Conservation (phyloP, 352 stramenopile genomes). For the Pythium brachiatum region DNA sequence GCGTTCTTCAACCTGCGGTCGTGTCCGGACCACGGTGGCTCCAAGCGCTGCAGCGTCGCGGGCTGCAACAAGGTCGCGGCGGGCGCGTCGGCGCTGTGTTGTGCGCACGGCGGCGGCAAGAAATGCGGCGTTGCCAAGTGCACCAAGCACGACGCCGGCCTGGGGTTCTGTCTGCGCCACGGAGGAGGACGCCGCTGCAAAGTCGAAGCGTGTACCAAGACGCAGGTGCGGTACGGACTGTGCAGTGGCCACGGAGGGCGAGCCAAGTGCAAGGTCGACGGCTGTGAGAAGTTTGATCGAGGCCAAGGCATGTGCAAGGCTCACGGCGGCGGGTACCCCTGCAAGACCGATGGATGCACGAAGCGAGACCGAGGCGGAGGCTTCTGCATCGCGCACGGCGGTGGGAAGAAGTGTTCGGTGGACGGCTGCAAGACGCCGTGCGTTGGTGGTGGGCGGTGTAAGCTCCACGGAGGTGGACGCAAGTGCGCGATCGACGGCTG, state of each 20-base stretch:
- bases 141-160: slow-evolving; percentile 68
- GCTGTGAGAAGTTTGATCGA: slow-evolving; percentile 74
- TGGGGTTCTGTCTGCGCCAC: slow-evolving; percentile 64
- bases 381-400: slow-evolving; percentile 72
- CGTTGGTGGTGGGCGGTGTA: slow-evolving; percentile 70
- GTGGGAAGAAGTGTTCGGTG: slow-evolving; percentile 80
- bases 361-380: slow-evolving; percentile 87
- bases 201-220: slow-evolving; percentile 62
- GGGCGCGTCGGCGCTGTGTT: slow-evolving; percentile 50
- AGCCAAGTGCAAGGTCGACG: slow-evolving; percentile 68
- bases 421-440: slow-evolving; percentile 63
- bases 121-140: slow-evolving; percentile 75
- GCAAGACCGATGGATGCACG: slow-evolving; percentile 63
- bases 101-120: slow-evolving; percentile 58
- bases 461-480: slow-evolving; percentile 59
- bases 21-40: slow-evolving; percentile 72
- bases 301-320: slow-evolving; percentile 79
- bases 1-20: slow-evolving; percentile 67
- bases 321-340: slow-evolving; percentile 81
- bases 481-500: slow-evolving; percentile 52
- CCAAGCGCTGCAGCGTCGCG: slow-evolving; percentile 53
- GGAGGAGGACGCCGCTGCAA: slow-evolving; percentile 65
- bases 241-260: slow-evolving; percentile 73
- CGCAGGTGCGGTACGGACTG: slow-evolving; percentile 72
- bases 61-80: slow-evolving; percentile 57